These are phyloP conservation scores for Penicillium daleae DNA, from an alignment of 495 filamentous ascomycete species.

Conservation along the genomic window DNA sequence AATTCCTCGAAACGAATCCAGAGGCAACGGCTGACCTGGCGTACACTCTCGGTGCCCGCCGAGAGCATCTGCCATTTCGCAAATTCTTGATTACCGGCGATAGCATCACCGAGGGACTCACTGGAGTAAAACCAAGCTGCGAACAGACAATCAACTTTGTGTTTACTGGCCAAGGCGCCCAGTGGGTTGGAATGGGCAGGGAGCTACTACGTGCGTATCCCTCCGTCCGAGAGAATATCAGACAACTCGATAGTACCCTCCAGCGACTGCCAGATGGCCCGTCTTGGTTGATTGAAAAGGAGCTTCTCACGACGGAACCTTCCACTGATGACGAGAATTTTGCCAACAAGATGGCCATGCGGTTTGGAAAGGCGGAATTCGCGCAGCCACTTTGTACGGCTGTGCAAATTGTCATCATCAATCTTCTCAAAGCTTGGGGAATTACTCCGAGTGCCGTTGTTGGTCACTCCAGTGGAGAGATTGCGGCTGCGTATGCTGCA, in stretches of 20 bases:
- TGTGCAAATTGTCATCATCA: slow-evolving; percentile 54
- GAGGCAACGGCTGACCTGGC: slow-evolving; percentile 10
- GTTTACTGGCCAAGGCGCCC: slow-evolving; percentile 43
- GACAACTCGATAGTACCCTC: slow-evolving; percentile 21
- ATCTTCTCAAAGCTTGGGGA: slow-evolving; percentile 44
- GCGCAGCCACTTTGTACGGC: slow-evolving; percentile 50
- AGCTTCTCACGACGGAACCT: slow-evolving; percentile 14
- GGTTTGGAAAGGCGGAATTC: slow-evolving; percentile 24
- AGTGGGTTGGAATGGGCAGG: slow-evolving; percentile 45
- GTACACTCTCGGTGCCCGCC: slow-evolving; percentile 11
- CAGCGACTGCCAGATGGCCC: slow-evolving; percentile 19
- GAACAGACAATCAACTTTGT: slow-evolving; percentile 24
- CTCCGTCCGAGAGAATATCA: slow-evolving; percentile 28
- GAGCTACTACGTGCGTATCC: slow-evolving; percentile 24
- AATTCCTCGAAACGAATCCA: slow-evolving; percentile 8
- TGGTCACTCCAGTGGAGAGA: slow-evolving; percentile 67
- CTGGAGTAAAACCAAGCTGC: background rate
- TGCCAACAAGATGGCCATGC: slow-evolving; percentile 5
- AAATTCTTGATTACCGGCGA: background rate
- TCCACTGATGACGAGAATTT: no score
- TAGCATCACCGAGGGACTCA: background rate
- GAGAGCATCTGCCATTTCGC: slow-evolving; percentile 1
- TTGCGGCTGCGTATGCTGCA: slow-evolving; percentile 64
- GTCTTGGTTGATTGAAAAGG: slow-evolving; percentile 9
- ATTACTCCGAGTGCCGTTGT: slow-evolving; percentile 53